A percentile compares a stretch with the other conserved stretches of the same genome.
phyloP scores from a whole-genome alignment of 2,329 filamentous ascomycete genomes.

The Penicillium sumatraense region DNA sequence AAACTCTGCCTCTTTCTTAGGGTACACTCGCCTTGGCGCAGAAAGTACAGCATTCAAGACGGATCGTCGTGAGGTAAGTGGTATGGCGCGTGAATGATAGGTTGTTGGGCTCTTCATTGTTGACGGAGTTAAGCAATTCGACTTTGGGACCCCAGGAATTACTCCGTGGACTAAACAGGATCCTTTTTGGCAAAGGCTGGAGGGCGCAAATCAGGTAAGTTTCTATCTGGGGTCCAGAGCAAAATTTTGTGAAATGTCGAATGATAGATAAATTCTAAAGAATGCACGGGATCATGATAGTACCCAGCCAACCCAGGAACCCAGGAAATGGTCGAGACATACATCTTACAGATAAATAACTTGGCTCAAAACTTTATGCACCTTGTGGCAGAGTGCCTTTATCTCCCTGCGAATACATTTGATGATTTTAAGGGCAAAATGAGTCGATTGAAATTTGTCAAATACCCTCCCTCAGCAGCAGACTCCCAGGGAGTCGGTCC shows the following conservation, averaged over 20 bases:
- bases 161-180: constrained; percentile 44
- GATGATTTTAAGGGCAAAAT: constrained; percentile 54
- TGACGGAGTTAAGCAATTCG: constrained; percentile 49
- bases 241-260: too few species aligned
- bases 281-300: constrained; percentile 17
- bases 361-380: constrained; percentile 59
- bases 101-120: not conserved
- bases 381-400: constrained; percentile 60
- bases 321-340: constrained; percentile 48
- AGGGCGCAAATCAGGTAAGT: constrained; percentile 34
- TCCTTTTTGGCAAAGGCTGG: constrained; percentile 47
- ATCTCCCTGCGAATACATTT: constrained; percentile 54
- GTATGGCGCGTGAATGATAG: not conserved
- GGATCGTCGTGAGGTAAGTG: constrained; percentile 36
- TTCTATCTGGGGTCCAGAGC: not conserved
- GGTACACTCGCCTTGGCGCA: constrained; percentile 39
- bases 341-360: constrained; percentile 54
- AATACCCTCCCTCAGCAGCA: constrained; percentile 51
- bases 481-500: constrained; percentile 60
- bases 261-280: not conserved
- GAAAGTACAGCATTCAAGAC: constrained; percentile 39
- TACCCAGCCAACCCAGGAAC: constrained; percentile 32
- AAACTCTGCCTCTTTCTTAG: constrained; percentile 38
- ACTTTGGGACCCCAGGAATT: constrained; percentile 39
- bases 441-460: constrained; percentile 60